Evolutionary conservation across 1,139 yeast species (phyloP).

Genomic region (Lodderomyces jiufengensis): DNA sequence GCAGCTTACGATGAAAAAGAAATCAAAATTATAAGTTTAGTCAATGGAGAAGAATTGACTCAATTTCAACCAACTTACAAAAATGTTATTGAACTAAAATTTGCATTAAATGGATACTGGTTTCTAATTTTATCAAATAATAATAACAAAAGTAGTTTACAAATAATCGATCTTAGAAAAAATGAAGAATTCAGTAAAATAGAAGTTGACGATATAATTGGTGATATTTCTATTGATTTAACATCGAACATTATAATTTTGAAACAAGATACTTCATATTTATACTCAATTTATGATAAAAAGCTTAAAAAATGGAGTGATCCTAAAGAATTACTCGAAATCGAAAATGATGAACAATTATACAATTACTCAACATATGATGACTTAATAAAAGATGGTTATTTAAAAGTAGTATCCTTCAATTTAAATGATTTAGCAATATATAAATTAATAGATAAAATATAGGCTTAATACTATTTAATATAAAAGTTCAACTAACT

Average conservation of each 20-base stretch:
- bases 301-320: conserved; percentile 43
- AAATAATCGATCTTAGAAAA: conserved; percentile 59
- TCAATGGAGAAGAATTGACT: conserved; percentile 35
- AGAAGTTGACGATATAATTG: conserved; percentile 15
- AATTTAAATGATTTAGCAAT: not conserved
- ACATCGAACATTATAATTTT: conserved; percentile 37
- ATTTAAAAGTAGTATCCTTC: not conserved
- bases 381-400: conserved; percentile 1
- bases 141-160: conserved; percentile 21
- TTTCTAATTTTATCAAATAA: conserved; percentile 30
- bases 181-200: conserved; percentile 28
- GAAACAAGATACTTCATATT: conserved; percentile 14
- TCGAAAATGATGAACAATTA: not conserved
- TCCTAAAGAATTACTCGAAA: not conserved
- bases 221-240: conserved; percentile 41
- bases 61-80: conserved; percentile 22
- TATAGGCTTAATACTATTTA: no score
- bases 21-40: conserved; percentile 10
- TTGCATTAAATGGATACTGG: conserved; percentile 75
- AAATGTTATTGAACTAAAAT: conserved; percentile 32
- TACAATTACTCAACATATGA: conserved; percentile 1
- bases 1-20: conserved; percentile 40
- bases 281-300: conserved; percentile 36
- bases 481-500: no score
- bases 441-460: no score